Base-by-base conservation (phyloP, 441 rosid species). In the Heliophila coronopifolia region DNA sequence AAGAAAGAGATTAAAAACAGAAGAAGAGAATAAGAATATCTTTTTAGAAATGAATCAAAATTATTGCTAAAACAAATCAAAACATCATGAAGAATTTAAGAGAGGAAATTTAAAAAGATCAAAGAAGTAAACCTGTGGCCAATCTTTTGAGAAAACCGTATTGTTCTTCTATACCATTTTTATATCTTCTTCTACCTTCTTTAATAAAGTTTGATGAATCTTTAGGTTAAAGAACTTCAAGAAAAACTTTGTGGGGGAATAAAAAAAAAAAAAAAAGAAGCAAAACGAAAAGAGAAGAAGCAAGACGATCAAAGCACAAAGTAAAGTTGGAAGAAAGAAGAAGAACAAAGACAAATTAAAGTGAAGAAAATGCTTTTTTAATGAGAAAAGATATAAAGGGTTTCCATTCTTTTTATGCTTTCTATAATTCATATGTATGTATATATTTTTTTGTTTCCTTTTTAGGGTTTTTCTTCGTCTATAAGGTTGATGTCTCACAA, bases 161-260 rank as follows among this genome's bases (percentile, higher is more conserved):
- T 65, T 65, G 59, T 65, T 65, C 53, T 48, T 65, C 33, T 54
- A 33, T n/a, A 31, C 53, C 51, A 38, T 62, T 61, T 20, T 25
- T 27, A 33, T 33, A 17, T 52, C 47, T 49, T 44, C 32, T 50
- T 50, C 54, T 42, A 20, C 26, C 44, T 43, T 58, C 65, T 65
- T 65, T 65, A 65, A 51, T 65, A 65, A 65, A 65, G 70, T 65
- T 51, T 58, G 50, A 58, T 51, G 70, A 50, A 65, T 65, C 55
- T 65, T 65, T 65, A 65, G 11, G 19, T 50, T 27, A 41, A 50
- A 41, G 20, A 61, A 61, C 46, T 61, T 13, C 14, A 51, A 52
- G 15, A 34, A 40, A 49, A 63, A 50, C 33, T 55, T 41, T 58
- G 69, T 44, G 65, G 62, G 54, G 53, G 60, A 52, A 65, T 50